Conservation (phyloP, 1,284 basidiomycete species). For the Fomitopsis palustris region DNA sequence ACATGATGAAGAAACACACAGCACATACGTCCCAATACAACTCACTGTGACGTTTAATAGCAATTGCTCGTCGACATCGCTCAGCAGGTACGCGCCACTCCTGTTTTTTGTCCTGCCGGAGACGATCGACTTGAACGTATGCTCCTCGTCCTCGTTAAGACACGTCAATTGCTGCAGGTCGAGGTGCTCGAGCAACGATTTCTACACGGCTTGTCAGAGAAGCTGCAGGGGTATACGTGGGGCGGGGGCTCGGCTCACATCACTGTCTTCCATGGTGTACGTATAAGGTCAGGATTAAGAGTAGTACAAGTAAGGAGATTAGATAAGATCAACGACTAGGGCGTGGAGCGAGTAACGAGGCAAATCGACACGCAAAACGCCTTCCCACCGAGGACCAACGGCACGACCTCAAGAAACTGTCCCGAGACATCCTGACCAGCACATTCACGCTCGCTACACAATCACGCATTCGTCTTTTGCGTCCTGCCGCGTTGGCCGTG, state of each 20-base stretch:
- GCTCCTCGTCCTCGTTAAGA: constrained; percentile 66
- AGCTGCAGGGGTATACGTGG: not conserved
- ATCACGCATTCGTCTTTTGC: constrained; percentile 92
- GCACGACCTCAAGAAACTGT: not conserved
- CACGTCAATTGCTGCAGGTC: constrained; percentile 66
- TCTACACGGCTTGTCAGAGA: constrained; percentile 24
- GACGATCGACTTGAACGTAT: constrained; percentile 62
- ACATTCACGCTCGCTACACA: constrained; percentile 37
- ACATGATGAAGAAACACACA: not conserved
- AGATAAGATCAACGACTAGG: constrained; percentile 22
- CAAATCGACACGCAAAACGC: not conserved
- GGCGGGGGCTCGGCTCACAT: constrained; percentile 5
- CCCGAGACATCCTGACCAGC: constrained; percentile 2
- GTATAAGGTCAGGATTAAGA: constrained; percentile 7
- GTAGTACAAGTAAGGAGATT: constrained; percentile 18
- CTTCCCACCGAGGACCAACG: not conserved
- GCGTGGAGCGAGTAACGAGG: not conserved
- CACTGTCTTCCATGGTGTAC: constrained; percentile 9
- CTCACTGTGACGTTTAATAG: constrained; percentile 63
- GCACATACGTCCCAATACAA: not conserved
- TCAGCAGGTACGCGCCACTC: constrained; percentile 54
- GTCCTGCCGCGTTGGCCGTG: constrained; percentile 86
- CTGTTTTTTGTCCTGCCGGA: constrained; percentile 46
- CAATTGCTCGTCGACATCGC: constrained; percentile 80
- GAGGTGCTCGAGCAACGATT: constrained; percentile 59